Evolutionary conservation across 1,284 basidiomycete genomes (phyloP), one percentile per base, ranked within the genome.

Genomic region (Leccinum variabile): DNA sequence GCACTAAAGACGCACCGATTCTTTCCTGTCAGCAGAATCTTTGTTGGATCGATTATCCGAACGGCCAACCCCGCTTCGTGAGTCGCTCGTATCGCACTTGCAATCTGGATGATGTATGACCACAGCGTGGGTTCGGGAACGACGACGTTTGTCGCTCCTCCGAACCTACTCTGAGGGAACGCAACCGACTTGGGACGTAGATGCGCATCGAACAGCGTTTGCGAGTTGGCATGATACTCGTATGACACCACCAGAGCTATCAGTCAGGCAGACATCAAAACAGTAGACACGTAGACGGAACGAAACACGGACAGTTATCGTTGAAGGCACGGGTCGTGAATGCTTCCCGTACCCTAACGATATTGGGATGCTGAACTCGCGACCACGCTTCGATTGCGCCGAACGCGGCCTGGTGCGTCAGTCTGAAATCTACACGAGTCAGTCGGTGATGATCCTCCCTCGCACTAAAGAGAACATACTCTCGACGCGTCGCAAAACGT

Each of bases 271-370:
- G 32, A 64, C 54, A 52, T 66, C 56, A 65, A 59, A 68, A 56
- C 32, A 44, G 41, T 28, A 59, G 59, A 56, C 56, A 54, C 44
- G 32, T 30, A 46, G 41, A 56, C 9, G 46, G 44, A 62, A 50
- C 37, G 37, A 57, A 56, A 56, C 14, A 82, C 89, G 64, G 70
- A 96, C 95, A 98, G 69, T 89, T 90, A 74, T 98, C 97, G 63
- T 89, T 88, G 76, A 99, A 99, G 0, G 93, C 88, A 50, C 91
- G 85, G 0, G 96, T 97, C 0, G 97, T 98, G 78, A 99, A 99
- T 0, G 97, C 97, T 76, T 99, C 97, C 54, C 87, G 85, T 8
- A 98, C 81, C 18, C 86, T 80, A 30, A 97, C 87, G 66, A 99
- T 91, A 69, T 87, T 89, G 0, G 97, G 95, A 79, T 99, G 96